Evolutionary conservation across 768 basidiomycete genomes (phyloP).

Genomic region (Vishniacozyma victoriae): DNA sequence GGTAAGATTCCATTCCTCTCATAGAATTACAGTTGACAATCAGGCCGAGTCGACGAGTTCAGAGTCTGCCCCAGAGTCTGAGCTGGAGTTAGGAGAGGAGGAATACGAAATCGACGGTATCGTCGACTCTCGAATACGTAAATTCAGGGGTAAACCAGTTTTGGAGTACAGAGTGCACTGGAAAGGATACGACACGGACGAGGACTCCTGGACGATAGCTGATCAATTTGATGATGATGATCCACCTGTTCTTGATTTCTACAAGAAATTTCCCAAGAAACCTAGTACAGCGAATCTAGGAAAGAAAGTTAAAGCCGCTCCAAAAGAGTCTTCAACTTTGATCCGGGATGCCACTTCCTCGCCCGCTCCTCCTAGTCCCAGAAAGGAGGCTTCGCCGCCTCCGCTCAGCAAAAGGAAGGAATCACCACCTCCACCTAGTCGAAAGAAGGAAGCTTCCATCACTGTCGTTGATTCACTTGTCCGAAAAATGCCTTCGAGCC

Average conservation of each 20-base stretch:
- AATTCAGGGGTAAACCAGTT: constrained; percentile 3
- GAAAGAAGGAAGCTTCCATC: too few species aligned
- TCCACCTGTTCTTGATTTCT: constrained; percentile 26
- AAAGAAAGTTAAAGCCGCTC: background rate
- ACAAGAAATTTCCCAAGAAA: constrained; percentile 20
- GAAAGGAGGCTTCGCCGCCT: too few species aligned
- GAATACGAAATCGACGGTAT: constrained; percentile 37
- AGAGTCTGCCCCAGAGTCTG: background rate
- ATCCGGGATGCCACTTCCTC: too few species aligned
- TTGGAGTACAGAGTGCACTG: constrained; percentile 33
- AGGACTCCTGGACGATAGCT: constrained; percentile 29
- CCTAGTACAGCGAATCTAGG: constrained; percentile 3
- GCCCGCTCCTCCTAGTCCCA: too few species aligned
- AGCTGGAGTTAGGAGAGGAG: constrained; percentile 21
- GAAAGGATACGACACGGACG: constrained; percentile 22
- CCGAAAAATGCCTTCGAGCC: background rate
- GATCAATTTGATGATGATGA: constrained; percentile 35
- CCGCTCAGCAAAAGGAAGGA: too few species aligned
- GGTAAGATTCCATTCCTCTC: constrained; percentile 7
- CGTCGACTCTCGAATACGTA: constrained; percentile 26
- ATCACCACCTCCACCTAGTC: too few species aligned
- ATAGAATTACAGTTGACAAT: background rate
- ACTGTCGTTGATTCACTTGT: too few species aligned
- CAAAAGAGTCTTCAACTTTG: background rate
- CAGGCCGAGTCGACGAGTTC: background rate